phyloP scores from a whole-genome alignment of 2,329 filamentous ascomycete species.

The Fusarium mexicanum region DNA sequence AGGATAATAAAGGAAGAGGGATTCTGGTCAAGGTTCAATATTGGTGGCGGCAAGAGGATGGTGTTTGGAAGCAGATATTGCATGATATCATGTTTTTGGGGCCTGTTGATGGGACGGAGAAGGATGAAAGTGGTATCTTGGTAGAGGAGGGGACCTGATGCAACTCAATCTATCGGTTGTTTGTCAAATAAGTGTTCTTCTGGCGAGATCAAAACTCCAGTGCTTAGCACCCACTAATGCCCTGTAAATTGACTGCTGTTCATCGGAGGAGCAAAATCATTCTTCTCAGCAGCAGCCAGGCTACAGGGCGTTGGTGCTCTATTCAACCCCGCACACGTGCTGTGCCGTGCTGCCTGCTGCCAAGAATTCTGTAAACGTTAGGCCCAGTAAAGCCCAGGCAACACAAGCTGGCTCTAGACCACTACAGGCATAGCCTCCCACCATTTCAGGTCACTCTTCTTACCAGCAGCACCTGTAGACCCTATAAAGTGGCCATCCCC shows the following conservation, averaged over 20 bases:
- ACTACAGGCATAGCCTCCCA: not conserved
- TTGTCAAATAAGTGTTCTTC: not conserved
- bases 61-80: not conserved
- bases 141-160: not conserved
- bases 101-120: not conserved
- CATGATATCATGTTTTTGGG: slow-evolving; percentile 8
- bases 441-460: not conserved
- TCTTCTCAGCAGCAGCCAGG: not conserved
- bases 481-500: not conserved
- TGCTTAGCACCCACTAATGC: too few relatives aligned
- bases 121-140: not conserved
- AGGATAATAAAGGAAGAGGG: not conserved
- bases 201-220: not conserved
- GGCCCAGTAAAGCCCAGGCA: not conserved
- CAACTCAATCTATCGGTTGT: not conserved
- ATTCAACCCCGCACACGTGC: too few relatives aligned
- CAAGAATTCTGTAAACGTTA: not conserved
- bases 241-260: too few relatives aligned
- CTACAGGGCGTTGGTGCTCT: not conserved
- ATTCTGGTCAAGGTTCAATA: slow-evolving; percentile 14
- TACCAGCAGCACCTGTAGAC: not conserved
- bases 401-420: not conserved
- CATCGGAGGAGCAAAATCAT: not conserved
- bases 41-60: slow-evolving; percentile 7
- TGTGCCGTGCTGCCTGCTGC: not conserved